These are phyloP conservation scores for Apiotrichum veenhuisii DNA, from an alignment of 1,284 basidiomycete genomes.

Conservation along the genomic window DNA sequence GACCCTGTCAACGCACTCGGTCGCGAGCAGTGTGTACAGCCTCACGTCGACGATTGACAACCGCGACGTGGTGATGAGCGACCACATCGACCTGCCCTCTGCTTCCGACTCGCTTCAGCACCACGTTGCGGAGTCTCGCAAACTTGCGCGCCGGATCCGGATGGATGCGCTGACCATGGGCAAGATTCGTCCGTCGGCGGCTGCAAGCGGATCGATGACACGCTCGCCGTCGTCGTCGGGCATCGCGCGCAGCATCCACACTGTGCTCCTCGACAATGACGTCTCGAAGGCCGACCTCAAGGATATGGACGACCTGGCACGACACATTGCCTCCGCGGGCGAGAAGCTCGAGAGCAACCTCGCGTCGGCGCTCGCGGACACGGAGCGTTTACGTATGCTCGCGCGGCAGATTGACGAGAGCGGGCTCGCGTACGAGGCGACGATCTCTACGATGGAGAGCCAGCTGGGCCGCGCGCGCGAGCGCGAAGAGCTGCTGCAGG, in stretches of 20 bases:
- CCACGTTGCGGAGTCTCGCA: slow-evolving; percentile 13
- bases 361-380: slow-evolving; percentile 24
- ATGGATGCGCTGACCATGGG: slow-evolving; percentile 5
- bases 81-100: slow-evolving; percentile 12
- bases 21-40: slow-evolving; percentile 1
- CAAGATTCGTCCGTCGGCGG: slow-evolving; percentile 3
- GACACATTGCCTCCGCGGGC: slow-evolving; percentile 24
- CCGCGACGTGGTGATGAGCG: slow-evolving; percentile 17
- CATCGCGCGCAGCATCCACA: slow-evolving; percentile 7
- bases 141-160: slow-evolving; percentile 9
- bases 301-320: slow-evolving; percentile 28
- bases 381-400: slow-evolving; percentile 23
- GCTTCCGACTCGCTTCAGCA: slow-evolving; percentile 11
- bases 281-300: neutral
- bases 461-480: slow-evolving; percentile 67
- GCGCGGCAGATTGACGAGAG: slow-evolving; percentile 6
- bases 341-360: slow-evolving; percentile 37
- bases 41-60: slow-evolving; percentile 12
- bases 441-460: slow-evolving; percentile 60
- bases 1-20: neutral
- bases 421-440: slow-evolving; percentile 54
- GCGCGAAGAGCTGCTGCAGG: slow-evolving; percentile 71
- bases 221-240: slow-evolving; percentile 44
- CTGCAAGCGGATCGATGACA: slow-evolving; percentile 24
- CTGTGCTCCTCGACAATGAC: slow-evolving; percentile 1